Evolutionary conservation across 352 stramenopile species (phyloP).

Genomic region (Globisporangium alternatum): DNA sequence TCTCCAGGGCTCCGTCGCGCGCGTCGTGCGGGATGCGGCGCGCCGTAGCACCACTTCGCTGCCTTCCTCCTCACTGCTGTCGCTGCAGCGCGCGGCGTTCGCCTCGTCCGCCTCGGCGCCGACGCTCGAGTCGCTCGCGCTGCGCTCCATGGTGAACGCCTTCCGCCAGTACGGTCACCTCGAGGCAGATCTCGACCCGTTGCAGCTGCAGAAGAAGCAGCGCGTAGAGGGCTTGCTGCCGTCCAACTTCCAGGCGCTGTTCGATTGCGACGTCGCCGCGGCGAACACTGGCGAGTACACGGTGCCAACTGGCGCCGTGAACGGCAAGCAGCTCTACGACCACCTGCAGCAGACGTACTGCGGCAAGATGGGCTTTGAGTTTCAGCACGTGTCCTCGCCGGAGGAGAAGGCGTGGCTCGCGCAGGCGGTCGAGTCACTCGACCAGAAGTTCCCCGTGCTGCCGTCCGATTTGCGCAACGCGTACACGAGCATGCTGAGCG

Average conservation of each 20-base stretch:
- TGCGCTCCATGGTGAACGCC: slow-evolving; percentile 60
- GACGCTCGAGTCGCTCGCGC: slow-evolving; percentile 59
- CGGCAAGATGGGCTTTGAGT: slow-evolving; percentile 81
- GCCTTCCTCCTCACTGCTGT: background rate
- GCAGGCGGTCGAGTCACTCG: slow-evolving; percentile 43
- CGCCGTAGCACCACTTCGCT: background rate
- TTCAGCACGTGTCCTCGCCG: slow-evolving; percentile 57
- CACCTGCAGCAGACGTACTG: slow-evolving; percentile 64
- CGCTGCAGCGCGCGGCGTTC: slow-evolving; percentile 17
- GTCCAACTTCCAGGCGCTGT: slow-evolving; percentile 53
- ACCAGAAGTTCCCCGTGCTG: slow-evolving; percentile 42
- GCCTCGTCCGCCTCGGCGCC: slow-evolving; percentile 27
- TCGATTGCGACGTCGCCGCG: slow-evolving; percentile 22
- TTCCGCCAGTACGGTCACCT: slow-evolving; percentile 80
- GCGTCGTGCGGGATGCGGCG: slow-evolving; percentile 23
- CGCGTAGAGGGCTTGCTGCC: slow-evolving; percentile 34
- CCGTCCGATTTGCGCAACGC: slow-evolving; percentile 73
- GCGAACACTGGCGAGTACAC: slow-evolving; percentile 21
- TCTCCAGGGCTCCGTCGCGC: slow-evolving; percentile 38
- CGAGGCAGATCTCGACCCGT: slow-evolving; percentile 67
- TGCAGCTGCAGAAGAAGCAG: slow-evolving; percentile 38
- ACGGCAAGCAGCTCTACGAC: slow-evolving; percentile 54
- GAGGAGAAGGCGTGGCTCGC: slow-evolving; percentile 76
- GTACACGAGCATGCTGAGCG: slow-evolving; percentile 75
- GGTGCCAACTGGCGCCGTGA: slow-evolving; percentile 21